These are phyloP conservation scores for Penicillium nucicola DNA, from an alignment of 495 filamentous ascomycete genomes.

Conservation along the genomic window DNA sequence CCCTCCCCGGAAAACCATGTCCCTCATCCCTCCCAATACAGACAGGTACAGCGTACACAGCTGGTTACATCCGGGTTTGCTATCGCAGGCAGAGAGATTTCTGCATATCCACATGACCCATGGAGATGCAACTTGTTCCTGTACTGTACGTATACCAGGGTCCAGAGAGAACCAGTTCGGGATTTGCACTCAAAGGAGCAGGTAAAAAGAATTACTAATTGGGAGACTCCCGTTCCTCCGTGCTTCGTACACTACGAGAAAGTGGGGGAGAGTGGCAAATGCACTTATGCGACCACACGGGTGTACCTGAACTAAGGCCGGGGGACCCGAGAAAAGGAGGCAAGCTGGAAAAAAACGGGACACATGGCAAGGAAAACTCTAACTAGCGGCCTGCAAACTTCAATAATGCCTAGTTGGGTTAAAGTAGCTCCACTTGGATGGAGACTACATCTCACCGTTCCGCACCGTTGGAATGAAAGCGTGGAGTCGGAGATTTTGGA, in stretches of 20 bases:
- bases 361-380: constrained; percentile 13
- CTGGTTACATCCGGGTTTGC: background rate
- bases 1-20: constrained; percentile 2
- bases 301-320: constrained; percentile 8
- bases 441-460: constrained; percentile 16
- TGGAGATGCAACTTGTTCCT: background rate
- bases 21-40: too few species aligned
- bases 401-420: constrained; percentile 20
- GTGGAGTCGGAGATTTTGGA: constrained; percentile 13
- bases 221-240: background rate
- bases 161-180: background rate
- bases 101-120: background rate
- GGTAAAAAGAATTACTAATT: constrained; percentile 4
- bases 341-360: constrained; percentile 3
- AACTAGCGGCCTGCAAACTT: constrained; percentile 23
- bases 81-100: constrained; percentile 1
- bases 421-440: constrained; percentile 16
- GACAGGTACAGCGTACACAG: too few species aligned
- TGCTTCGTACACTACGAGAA: background rate
- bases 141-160: too few species aligned
- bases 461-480: constrained; percentile 23
- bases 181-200: background rate
- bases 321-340: constrained; percentile 6
- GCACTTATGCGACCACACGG: constrained; percentile 1
- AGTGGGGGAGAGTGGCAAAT: constrained; percentile 3